Conservation (phyloP, 2,329 filamentous ascomycete genomes). For the Aulographum hederae region DNA sequence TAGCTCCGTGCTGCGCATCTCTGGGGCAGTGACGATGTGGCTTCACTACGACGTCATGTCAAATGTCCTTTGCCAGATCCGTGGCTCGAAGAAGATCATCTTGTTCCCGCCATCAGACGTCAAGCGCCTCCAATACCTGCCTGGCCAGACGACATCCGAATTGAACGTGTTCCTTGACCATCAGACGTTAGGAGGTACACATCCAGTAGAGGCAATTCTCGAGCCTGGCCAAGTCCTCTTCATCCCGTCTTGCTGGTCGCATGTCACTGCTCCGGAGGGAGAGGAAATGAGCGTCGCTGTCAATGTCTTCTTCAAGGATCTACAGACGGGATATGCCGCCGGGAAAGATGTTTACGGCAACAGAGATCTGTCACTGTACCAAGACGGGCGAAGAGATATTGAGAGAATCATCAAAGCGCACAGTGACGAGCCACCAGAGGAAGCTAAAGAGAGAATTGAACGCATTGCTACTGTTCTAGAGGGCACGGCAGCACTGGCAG, state of each 20-base stretch:
- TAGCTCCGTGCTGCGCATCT: slow-evolving; percentile 64
- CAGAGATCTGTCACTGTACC: slow-evolving; percentile 66
- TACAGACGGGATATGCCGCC: slow-evolving; percentile 46
- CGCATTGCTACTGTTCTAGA: too few species aligned
- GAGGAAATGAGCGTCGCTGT: slow-evolving; percentile 48
- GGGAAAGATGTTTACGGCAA: slow-evolving; percentile 82
- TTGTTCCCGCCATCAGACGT: slow-evolving; percentile 69
- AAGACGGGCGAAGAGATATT: slow-evolving; percentile 53
- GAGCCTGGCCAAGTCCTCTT: slow-evolving; percentile 60
- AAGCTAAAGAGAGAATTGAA: too few species aligned
- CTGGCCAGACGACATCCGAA: slow-evolving; percentile 65
- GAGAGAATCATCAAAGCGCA: too few species aligned
- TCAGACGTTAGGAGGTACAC: slow-evolving; percentile 19
- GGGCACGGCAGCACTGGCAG: too few species aligned
- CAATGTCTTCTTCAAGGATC: slow-evolving; percentile 74
- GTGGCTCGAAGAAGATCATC: slow-evolving; percentile 52
- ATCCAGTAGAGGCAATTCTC: slow-evolving; percentile 49
- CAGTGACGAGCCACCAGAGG: too few species aligned
- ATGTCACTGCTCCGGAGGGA: slow-evolving; percentile 37
- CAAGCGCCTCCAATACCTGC: slow-evolving; percentile 46
- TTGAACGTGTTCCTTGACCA: slow-evolving; percentile 44
- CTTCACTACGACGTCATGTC: slow-evolving; percentile 84
- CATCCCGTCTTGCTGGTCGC: slow-evolving; percentile 69
- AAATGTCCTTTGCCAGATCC: slow-evolving; percentile 67
- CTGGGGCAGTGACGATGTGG: slow-evolving; percentile 72